Percentiles rank a stretch among this genome's conserved stretches.
phyloP scores from a whole-genome alignment of 352 stramenopile species.

The Pythium vanterpoolii region DNA sequence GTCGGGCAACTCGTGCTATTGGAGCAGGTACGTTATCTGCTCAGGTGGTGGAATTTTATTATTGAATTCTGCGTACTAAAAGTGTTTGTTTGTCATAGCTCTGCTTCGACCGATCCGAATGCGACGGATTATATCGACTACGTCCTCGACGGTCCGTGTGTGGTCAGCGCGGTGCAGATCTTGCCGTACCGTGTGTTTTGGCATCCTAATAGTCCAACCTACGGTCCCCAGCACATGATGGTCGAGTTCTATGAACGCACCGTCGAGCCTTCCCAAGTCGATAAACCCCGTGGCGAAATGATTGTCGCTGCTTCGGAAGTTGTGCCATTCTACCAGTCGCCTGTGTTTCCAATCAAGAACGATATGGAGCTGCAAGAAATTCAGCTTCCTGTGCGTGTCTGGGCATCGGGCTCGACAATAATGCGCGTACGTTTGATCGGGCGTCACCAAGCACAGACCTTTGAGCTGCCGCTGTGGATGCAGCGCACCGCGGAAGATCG shows the following conservation, averaged over 20 bases:
- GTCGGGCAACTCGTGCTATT: conserved; percentile 73
- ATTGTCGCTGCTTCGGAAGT: conserved; percentile 9
- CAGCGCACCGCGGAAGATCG: conserved; percentile 37
- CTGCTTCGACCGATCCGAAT: conserved; percentile 53
- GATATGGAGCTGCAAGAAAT: too few relatives aligned
- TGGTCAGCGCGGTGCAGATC: conserved; percentile 62
- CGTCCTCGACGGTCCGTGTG: conserved; percentile 42
- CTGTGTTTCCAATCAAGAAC: too few relatives aligned
- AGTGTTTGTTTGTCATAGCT: conserved; percentile 28
- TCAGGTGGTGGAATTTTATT: background rate
- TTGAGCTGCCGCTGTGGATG: conserved; percentile 44
- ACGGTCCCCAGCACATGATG: conserved; percentile 58
- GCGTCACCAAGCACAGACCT: too few relatives aligned
- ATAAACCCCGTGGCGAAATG: background rate
- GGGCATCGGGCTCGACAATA: too few relatives aligned
- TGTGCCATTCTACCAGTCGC: conserved; percentile 52
- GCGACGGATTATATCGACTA: conserved; percentile 79
- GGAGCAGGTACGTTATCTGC: conserved; percentile 51
- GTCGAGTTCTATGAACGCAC: conserved; percentile 71
- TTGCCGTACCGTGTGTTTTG: conserved; percentile 81
- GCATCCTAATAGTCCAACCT: conserved; percentile 70
- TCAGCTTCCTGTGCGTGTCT: too few relatives aligned
- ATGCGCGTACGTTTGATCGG: too few relatives aligned
- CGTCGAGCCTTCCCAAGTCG: too few relatives aligned
- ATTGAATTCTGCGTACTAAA: background rate